These are phyloP conservation scores for Psilocybe cyanescens DNA, from an alignment of 768 basidiomycete species.

Conservation along the genomic window DNA sequence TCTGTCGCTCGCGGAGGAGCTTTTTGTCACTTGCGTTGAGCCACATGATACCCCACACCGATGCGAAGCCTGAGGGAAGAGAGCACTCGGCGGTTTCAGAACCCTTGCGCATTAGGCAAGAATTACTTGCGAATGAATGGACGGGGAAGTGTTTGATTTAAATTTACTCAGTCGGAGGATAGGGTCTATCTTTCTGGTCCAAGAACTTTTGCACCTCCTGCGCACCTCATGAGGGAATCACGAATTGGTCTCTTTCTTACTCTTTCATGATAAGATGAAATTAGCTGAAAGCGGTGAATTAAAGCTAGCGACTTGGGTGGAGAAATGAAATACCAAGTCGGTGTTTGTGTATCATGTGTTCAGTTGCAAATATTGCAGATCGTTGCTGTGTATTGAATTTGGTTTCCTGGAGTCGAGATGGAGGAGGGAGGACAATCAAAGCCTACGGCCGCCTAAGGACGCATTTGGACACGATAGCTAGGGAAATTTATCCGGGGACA, in stretches of 20 bases:
- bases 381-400: background rate
- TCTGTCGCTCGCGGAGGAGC: conserved; percentile 1
- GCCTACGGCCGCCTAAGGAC: background rate
- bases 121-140: background rate
- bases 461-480: background rate
- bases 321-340: conserved; percentile 13
- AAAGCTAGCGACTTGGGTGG: background rate
- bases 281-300: conserved; percentile 12
- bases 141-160: background rate
- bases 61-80: background rate
- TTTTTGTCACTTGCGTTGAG: background rate
- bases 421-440: background rate
- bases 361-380: background rate
- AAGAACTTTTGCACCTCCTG: background rate
- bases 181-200: background rate
- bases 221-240: background rate
- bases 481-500: background rate
- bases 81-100: background rate
- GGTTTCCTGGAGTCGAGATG: background rate
- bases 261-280: background rate
- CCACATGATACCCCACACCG: background rate
- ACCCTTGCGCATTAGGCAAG: background rate
- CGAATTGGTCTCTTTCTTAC: background rate
- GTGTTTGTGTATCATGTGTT: conserved; percentile 8
- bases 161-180: background rate